Evolutionary conservation across 768 basidiomycete genomes (phyloP).

Genomic region (Exidia glandulosa): DNA sequence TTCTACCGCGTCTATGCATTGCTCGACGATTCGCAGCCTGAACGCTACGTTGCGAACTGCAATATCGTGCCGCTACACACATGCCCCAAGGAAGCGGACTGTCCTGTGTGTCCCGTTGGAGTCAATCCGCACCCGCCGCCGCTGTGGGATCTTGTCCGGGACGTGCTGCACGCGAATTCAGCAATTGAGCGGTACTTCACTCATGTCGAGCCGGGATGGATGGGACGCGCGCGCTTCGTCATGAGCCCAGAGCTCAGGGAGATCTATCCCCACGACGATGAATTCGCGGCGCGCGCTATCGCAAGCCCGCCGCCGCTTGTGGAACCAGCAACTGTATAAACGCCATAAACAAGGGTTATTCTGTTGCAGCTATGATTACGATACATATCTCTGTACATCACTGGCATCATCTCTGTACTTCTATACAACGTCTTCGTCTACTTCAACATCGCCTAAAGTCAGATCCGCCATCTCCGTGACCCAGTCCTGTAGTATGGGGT

Average conservation of each 20-base stretch:
- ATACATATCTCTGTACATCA: too few relatives aligned
- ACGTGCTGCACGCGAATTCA: constrained; percentile 16
- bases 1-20: constrained; percentile 32
- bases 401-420: too few relatives aligned
- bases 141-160: constrained; percentile 10
- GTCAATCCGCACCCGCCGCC: constrained; percentile 14
- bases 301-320: too few relatives aligned
- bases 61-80: constrained; percentile 2
- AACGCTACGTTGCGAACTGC: constrained; percentile 26
- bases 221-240: constrained; percentile 26
- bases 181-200: constrained; percentile 28
- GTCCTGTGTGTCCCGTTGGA: constrained; percentile 26
- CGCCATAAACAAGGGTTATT: too few relatives aligned
- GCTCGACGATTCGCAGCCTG: constrained; percentile 15
- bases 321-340: too few relatives aligned
- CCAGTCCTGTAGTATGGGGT: not conserved
- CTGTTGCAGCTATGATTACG: too few relatives aligned
- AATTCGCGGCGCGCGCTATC: not conserved
- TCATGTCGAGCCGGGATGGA: constrained; percentile 15
- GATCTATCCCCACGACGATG: constrained; percentile 39
- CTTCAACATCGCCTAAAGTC: not conserved
- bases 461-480: not conserved
- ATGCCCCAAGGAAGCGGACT: not conserved
- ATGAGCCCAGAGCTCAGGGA: constrained; percentile 30
- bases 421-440: constrained; percentile 12